Evolutionary conservation across 2,329 filamentous ascomycete species (phyloP), one percentile per base, ranked within the genome.

Genomic region (Byssoonygena ceratinophila): DNA sequence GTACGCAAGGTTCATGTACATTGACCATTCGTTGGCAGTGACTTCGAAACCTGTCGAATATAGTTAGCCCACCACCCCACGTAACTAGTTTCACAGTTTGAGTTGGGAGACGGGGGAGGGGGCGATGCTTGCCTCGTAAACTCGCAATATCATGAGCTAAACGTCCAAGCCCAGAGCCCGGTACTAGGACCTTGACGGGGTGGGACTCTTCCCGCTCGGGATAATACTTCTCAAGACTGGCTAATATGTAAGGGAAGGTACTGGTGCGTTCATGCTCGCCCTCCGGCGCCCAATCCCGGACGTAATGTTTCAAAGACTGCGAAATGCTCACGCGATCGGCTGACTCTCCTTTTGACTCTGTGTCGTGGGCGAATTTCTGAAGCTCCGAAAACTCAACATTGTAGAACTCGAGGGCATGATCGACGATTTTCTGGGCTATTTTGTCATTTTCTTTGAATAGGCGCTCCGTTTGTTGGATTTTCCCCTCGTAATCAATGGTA

Each of bases 1-100:
- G 55, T 79, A 79, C 0, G 71, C 74, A 1, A 76, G 56, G 54
- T 78, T 79, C 74, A 80, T 78, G 56, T 74, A 80, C 63, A 74
- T 72, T 0, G 76, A 79, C 74, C 74, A 80, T 62, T 81, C 78
- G 57, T 80, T 81, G 50, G 72, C 65, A 0, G 75, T 77, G 0
- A 79, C 77, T 22, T 77, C 66, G 52, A 77, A 77, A 1, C 68
- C 73, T 72, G 41, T 29, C 12, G 7, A 16, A 16, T 36, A 3
- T 40, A 18, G 39, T 43, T 37, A 52, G 25, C 44, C 14, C 31
- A 34, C 3, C 4, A 12, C 31, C 31, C 31, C 3, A 34, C 18
- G n/a, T 36, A n/a, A n/a, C n/a, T 12, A n/a, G n/a, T 12, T n/a
- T 20, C 37, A 22, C 1, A 8, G 37, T 3, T 41, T 25, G 39